These are phyloP conservation scores for Termitomyces titanicus DNA, from an alignment of 768 basidiomycete genomes.

Conservation along the genomic window DNA sequence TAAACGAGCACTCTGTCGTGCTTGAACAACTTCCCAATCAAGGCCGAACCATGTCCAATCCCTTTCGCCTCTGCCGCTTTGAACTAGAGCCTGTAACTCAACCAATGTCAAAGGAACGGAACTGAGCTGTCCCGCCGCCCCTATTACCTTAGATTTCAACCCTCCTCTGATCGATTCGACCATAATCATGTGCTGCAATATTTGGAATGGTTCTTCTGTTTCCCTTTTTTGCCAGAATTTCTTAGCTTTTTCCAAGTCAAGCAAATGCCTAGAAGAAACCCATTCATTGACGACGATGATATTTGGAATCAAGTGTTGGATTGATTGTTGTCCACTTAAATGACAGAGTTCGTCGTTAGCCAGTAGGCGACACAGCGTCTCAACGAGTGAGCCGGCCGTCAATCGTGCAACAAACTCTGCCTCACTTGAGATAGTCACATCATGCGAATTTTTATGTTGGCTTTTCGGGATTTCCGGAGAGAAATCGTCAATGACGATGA, in stretches of 20 bases:
- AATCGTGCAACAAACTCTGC: constrained; percentile 15
- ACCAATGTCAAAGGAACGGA: constrained; percentile 7
- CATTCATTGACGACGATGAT: constrained; percentile 8
- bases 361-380: constrained; percentile 21
- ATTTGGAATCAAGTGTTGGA: constrained; percentile 8
- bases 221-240: constrained; percentile 21
- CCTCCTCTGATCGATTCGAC: constrained; percentile 13
- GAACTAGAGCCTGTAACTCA: constrained; percentile 13
- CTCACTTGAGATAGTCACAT: constrained; percentile 17
- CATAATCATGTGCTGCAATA: constrained; percentile 18
- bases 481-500: constrained; percentile 14
- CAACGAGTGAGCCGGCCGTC: constrained; percentile 16
- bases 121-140: not conserved
- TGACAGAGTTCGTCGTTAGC: constrained; percentile 10
- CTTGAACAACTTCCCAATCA: constrained; percentile 14
- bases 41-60: constrained; percentile 15
- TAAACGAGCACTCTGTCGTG: constrained; percentile 5
- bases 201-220: constrained; percentile 17
- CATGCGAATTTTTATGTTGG: constrained; percentile 21
- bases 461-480: constrained; percentile 9
- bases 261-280: constrained; percentile 9
- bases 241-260: constrained; percentile 19
- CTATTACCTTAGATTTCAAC: constrained; percentile 9
- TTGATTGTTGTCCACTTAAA: not conserved
- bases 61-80: constrained; percentile 5